Conservation (phyloP, 805 yeast species). For the Peterozyma toletana region DNA sequence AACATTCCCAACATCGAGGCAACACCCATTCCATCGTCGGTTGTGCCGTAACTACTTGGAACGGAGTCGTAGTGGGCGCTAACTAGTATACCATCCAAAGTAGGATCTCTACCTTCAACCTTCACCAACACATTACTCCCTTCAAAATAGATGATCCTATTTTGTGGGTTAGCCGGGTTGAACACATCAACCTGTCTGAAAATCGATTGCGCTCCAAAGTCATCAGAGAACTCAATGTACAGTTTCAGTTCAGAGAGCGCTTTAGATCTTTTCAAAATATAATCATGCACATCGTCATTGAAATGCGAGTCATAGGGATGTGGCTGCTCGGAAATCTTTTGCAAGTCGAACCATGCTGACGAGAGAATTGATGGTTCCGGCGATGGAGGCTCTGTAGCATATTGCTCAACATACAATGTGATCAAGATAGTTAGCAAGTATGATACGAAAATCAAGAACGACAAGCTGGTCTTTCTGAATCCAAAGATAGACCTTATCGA, state of each 20-base stretch:
- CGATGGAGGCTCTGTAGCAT: conserved; percentile 35
- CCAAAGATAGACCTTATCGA: conserved; percentile 47
- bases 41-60: conserved; percentile 79
- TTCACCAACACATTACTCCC: conserved; percentile 75
- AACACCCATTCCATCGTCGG: conserved; percentile 89
- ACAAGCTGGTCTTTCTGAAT: conserved; percentile 67
- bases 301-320: conserved; percentile 79
- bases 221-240: conserved; percentile 31
- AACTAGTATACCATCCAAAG: conserved; percentile 59
- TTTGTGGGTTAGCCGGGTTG: conserved; percentile 30
- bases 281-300: conserved; percentile 72
- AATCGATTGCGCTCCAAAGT: conserved; percentile 33
- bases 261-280: conserved; percentile 38
- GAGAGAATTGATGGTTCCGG: conserved; percentile 28
- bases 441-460: conserved; percentile 45
- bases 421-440: conserved; percentile 30
- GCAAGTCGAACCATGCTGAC: conserved; percentile 67
- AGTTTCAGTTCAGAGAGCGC: conserved; percentile 19
- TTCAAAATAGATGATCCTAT: conserved; percentile 67
- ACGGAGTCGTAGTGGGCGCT: conserved; percentile 90
- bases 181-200: conserved; percentile 46
- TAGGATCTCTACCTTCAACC: conserved; percentile 53
- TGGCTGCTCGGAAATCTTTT: conserved; percentile 52
- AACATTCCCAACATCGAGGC: conserved; percentile 73
- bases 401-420: conserved; percentile 26